phyloP scores from a whole-genome alignment of 805 yeast genomes.

The Candida endomychidarum region DNA sequence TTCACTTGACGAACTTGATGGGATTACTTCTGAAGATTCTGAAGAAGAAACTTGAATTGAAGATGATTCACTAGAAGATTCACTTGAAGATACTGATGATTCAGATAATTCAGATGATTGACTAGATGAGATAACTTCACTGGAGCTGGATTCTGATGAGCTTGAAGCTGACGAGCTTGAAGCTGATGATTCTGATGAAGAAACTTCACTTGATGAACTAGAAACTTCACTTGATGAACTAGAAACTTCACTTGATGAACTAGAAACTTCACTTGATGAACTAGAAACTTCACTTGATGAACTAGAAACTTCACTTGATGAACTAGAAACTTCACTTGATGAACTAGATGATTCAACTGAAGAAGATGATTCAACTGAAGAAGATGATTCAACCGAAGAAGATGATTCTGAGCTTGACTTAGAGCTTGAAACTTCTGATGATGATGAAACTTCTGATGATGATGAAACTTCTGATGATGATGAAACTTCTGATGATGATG shows the following conservation, averaged over 20 bases:
- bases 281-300: neutral
- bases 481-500: neutral
- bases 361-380: neutral
- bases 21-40: no score
- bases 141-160: no score
- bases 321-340: neutral
- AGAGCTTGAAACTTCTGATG: neutral
- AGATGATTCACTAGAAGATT: neutral
- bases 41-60: neutral
- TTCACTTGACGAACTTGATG: no score
- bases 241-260: neutral
- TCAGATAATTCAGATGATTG: neutral
- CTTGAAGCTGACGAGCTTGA: no score
- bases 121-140: neutral
- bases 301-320: no score
- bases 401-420: neutral
- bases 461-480: neutral
- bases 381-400: neutral
- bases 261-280: neutral
- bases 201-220: neutral
- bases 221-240: neutral
- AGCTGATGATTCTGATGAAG: constrained; percentile 4
- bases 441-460: constrained; percentile 4
- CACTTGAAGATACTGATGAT: no score
- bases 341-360: neutral